A percentile compares a stretch with the other conserved stretches of the same genome.
These are phyloP conservation scores for Rhizopogon salebrosus DNA, from an alignment of 768 basidiomycete species.

Conservation along the genomic window DNA sequence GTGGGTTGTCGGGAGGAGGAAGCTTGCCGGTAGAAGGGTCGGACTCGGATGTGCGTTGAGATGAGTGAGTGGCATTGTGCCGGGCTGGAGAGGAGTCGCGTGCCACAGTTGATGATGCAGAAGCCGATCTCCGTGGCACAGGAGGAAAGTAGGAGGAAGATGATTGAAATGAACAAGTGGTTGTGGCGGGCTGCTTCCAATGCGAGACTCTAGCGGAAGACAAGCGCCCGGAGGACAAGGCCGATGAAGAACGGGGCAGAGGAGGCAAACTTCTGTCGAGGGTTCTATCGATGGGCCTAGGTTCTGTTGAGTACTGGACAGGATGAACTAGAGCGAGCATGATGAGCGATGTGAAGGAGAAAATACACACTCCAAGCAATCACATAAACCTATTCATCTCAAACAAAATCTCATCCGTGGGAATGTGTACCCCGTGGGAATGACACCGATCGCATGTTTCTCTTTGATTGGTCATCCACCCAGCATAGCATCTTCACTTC, in stretches of 20 bases:
- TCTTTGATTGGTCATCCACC: no score
- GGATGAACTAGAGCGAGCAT: conserved; percentile 52
- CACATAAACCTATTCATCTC: conserved; percentile 9
- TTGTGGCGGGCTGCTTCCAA: conserved; percentile 23
- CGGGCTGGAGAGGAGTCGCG: conserved; percentile 13
- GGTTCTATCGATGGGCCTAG: conserved; percentile 13
- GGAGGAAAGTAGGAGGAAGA: conserved; percentile 13
- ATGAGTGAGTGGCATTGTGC: conserved; percentile 12
- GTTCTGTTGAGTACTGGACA: conserved; percentile 24
- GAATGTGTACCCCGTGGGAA: background rate
- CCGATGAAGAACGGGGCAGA: conserved; percentile 6
- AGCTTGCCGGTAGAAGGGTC: conserved; percentile 14
- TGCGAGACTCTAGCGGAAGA: conserved; percentile 17
- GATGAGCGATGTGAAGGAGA: conserved; percentile 12
- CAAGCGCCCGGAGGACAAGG: conserved; percentile 10
- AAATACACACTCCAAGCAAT: conserved; percentile 5
- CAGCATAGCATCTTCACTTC: no score
- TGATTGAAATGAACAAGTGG: conserved; percentile 22
- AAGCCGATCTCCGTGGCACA: conserved; percentile 12
- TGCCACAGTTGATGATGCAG: conserved; percentile 23
- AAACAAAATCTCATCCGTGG: background rate
- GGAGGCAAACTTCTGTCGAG: conserved; percentile 19
- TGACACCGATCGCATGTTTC: background rate
- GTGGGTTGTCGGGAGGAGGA: conserved; percentile 22
- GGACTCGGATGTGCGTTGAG: conserved; percentile 8